Percentiles rank a stretch among this genome's conserved stretches.
phyloP scores from a whole-genome alignment of 768 basidiomycete genomes.

The Chlorophyllum brunneum region DNA sequence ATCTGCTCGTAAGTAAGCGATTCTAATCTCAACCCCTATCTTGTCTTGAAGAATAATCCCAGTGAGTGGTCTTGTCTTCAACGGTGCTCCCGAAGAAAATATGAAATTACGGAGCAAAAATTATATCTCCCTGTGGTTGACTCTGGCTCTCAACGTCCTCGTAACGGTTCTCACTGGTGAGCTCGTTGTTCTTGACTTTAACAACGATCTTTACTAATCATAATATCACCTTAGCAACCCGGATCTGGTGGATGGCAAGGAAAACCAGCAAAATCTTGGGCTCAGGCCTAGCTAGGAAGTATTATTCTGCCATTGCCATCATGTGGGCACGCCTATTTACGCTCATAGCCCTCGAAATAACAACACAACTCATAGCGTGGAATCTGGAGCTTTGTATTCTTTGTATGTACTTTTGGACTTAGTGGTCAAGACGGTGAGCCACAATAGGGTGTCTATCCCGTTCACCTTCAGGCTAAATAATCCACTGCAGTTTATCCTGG shows the following conservation, averaged over 20 bases:
- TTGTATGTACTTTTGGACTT: constrained; percentile 11
- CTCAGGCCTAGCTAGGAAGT: constrained; percentile 25
- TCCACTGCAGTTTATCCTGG: too few relatives aligned
- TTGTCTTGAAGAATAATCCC: too few relatives aligned
- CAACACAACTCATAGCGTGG: too few relatives aligned
- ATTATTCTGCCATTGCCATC: constrained; percentile 30
- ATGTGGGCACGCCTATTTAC: too few relatives aligned
- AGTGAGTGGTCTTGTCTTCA: too few relatives aligned
- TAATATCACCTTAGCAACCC: constrained; percentile 26
- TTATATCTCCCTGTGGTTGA: constrained; percentile 31
- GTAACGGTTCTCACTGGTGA: constrained; percentile 32
- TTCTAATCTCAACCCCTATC: neutral
- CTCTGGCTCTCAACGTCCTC: constrained; percentile 31
- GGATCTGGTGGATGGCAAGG: constrained; percentile 31
- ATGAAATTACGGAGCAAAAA: constrained; percentile 12
- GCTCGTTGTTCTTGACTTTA: neutral
- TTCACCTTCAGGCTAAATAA: too few relatives aligned
- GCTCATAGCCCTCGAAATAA: too few relatives aligned
- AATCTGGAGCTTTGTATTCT: constrained; percentile 36
- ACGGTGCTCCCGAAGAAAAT: too few relatives aligned
- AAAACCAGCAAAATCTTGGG: constrained; percentile 24
- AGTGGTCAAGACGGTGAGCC: neutral
- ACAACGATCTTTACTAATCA: neutral
- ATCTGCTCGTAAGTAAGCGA: constrained; percentile 24
- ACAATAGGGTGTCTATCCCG: too few relatives aligned